phyloP scores from a whole-genome alignment of 75 land plant species.

The Selaginella tamariscina region DNA sequence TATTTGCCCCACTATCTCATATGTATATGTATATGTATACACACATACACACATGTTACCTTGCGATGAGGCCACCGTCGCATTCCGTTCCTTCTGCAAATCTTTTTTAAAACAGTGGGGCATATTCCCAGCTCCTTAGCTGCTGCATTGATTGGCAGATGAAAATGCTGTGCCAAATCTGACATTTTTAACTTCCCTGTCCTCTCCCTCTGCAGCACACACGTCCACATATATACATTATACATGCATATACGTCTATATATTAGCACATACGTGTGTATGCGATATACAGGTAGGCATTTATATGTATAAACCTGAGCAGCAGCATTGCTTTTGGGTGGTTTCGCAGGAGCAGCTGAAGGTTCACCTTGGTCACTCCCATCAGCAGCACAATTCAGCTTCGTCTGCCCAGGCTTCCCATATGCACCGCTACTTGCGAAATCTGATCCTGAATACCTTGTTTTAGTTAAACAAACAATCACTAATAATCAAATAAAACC shows the following conservation, averaged over 20 bases:
- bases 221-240: too few species aligned
- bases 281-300: not conserved
- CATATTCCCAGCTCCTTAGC: conserved; percentile 54
- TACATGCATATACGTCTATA: too few species aligned
- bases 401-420: conserved; percentile 26
- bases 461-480: not conserved
- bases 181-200: conserved; percentile 46
- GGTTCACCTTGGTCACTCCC: conserved; percentile 24
- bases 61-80: conserved; percentile 72
- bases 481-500: not conserved
- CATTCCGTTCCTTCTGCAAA: conserved; percentile 55
- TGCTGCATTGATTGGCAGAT: conserved; percentile 66
- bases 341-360: conserved; percentile 27
- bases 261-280: too few species aligned
- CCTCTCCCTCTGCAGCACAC: conserved; percentile 52
- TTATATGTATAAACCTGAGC: conserved; percentile 26
- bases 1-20: too few species aligned
- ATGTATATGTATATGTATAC: too few species aligned
- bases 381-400: conserved; percentile 17
- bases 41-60: conserved; percentile 30
- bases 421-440: conserved; percentile 20
- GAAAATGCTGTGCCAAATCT: conserved; percentile 46
- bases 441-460: conserved; percentile 2
- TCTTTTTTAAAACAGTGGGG: conserved; percentile 68
- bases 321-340: conserved; percentile 45